Conservation (phyloP, 139 green algal species). For the Coelastrella sp. region DNA sequence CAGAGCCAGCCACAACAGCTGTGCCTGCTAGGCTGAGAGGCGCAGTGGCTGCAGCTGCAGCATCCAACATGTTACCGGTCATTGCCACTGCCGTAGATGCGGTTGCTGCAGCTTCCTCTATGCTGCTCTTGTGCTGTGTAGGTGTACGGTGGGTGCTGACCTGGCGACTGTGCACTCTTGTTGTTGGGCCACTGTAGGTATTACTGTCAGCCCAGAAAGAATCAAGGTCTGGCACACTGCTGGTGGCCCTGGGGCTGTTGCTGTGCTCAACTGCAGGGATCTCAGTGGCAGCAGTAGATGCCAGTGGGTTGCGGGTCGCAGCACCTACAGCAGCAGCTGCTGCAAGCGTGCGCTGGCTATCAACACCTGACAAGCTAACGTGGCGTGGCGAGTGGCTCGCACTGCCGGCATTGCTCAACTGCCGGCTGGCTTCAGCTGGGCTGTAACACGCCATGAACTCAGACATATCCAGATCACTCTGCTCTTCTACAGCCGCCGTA, state of each 20-base stretch:
- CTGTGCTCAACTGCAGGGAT: not conserved
- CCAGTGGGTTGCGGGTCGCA: not conserved
- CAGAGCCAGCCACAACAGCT: not conserved
- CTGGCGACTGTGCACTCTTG: not conserved
- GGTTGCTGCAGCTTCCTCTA: not conserved
- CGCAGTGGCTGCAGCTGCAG: not conserved
- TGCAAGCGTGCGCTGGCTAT: not conserved
- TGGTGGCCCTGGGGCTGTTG: not conserved
- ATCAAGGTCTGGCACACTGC: constrained; percentile 27
- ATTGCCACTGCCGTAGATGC: not conserved
- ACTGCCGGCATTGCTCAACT: not conserved
- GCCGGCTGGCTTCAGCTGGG: not conserved
- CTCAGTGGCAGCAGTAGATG: not conserved
- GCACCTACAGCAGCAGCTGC: not conserved
- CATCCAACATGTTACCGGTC: not conserved
- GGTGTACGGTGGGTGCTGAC: not conserved
- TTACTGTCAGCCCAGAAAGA: constrained; percentile 19
- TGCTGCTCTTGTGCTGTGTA: not conserved
- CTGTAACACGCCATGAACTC: constrained; percentile 18
- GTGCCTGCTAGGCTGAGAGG: not conserved
- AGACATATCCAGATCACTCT: not conserved
- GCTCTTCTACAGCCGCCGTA: not conserved
- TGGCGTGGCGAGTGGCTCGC: not conserved
- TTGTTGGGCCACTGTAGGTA: not conserved
- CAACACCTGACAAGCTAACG: no score